Percentiles rank a stretch among this genome's conserved stretches.
Conservation (phyloP, 2,329 filamentous ascomycete genomes). For the Neoscytalidium dimidiatum region DNA sequence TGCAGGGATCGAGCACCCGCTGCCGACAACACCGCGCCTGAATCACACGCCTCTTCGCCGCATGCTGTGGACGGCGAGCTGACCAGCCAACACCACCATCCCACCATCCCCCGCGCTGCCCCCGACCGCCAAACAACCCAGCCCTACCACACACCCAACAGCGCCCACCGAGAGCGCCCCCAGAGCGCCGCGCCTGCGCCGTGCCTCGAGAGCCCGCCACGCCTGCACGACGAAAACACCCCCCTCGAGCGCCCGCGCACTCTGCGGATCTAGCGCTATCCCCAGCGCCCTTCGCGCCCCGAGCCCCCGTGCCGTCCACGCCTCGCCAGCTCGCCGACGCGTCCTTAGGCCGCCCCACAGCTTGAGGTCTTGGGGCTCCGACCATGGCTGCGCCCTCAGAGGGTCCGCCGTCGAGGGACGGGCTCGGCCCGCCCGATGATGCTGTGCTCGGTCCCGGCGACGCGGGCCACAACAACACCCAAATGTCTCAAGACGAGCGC, state of each 20-base stretch:
- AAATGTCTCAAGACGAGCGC: slow-evolving; percentile 22
- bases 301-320: neutral
- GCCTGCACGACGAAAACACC: neutral
- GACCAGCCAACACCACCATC: neutral
- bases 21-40: slow-evolving; percentile 2
- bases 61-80: slow-evolving; percentile 4
- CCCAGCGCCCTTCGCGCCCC: neutral
- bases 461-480: neutral
- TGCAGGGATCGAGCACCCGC: slow-evolving; percentile 19
- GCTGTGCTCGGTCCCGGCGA: slow-evolving; percentile 5
- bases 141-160: neutral
- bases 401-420: slow-evolving; percentile 18
- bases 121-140: neutral
- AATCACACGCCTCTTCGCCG: neutral
- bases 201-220: neutral
- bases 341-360: neutral
- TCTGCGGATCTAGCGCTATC: neutral
- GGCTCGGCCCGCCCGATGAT: slow-evolving; percentile 12
- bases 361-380: slow-evolving; percentile 3
- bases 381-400: slow-evolving; percentile 20
- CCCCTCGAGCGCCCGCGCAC: neutral
- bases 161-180: neutral
- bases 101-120: neutral
- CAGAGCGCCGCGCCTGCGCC: neutral
- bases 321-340: neutral